Evolutionary conservation across 169 alveolate species (phyloP), one percentile per base, ranked within the genome.

Genomic region (Plasmodium inui): DNA sequence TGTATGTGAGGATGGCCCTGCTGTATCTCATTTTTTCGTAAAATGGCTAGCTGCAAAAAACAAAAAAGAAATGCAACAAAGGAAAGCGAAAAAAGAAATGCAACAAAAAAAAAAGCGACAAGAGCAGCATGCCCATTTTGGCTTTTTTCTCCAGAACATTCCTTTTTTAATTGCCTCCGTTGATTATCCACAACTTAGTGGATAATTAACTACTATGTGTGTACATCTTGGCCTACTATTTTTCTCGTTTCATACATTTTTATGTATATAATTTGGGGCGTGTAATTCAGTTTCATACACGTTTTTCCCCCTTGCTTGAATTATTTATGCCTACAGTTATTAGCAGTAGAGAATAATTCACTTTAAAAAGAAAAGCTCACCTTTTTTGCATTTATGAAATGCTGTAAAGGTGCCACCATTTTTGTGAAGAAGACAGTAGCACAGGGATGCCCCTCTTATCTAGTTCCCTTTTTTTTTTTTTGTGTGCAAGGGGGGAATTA

Each of bases 1-100:
- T 97, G 67, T 97, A 95, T 83, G 97, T 97, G 84, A 80, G 98
- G 26, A 97, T 97, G 98, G 98, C 98, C 34, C 96, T 97, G 30
- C 93, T 97, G 79, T 93, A 96, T 39, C 91, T 97, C 55, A 89
- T 95, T 39, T 82, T 96, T 78, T 91, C 95, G 84, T 55, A 39
- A 78, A 78, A 10, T 46, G 26, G 22, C 71, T 57, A 26, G 26
- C 19, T 78, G 50, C 41, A 30, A 61, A 34, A 14, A 32, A 37
- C 37, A 82, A 82, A 26, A 82, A 82, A 50, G 46, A 46, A 50
- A n/a, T n/a, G n/a, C n/a, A 73, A 67, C 14, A 86, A 46, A 41
- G 28, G 30, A 44, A 50, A 73, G 50, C 53, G 34, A 28, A 10
- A 19, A 17, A 50, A 50, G 0, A 34, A 34, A 34, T 2, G 39